Conservation (phyloP, 805 yeast species). For the Nakazawaea ambrosiae region DNA sequence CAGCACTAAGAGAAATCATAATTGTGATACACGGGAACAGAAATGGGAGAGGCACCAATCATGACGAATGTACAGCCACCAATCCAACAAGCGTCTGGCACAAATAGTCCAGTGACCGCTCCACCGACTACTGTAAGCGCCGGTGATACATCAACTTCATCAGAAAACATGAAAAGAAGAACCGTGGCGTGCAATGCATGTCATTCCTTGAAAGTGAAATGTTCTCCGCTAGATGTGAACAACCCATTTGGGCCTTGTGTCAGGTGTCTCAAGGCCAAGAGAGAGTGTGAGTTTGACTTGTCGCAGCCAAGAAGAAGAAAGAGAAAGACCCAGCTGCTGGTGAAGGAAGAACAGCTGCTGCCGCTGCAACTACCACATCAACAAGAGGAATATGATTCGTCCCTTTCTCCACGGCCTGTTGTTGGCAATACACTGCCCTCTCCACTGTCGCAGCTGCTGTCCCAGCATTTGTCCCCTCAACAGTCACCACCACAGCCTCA, state of each 20-base stretch:
- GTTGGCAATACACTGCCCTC: constrained; percentile 3
- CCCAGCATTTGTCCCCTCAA: too few species aligned
- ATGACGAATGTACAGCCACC: too few species aligned
- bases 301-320: constrained; percentile 48
- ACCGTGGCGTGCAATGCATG: constrained; percentile 68
- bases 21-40: too few species aligned
- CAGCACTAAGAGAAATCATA: too few species aligned
- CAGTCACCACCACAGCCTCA: too few species aligned
- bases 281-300: constrained; percentile 61
- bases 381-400: too few species aligned
- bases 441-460: constrained; percentile 24
- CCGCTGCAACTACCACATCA: constrained; percentile 12
- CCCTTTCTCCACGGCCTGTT: too few species aligned
- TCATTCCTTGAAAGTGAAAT: constrained; percentile 76
- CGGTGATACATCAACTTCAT: too few species aligned
- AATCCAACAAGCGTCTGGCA: too few species aligned
- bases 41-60: too few species aligned
- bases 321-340: constrained; percentile 15
- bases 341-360: constrained; percentile 10
- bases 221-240: constrained; percentile 60
- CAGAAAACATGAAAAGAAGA: constrained; percentile 26
- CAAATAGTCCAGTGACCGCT: too few species aligned
- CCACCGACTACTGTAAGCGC: too few species aligned
- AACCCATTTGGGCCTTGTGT: constrained; percentile 63
- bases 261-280: constrained; percentile 60